These are phyloP conservation scores for Wallacemonas sp. DNA, from an alignment of 208 protist species.

Conservation along the genomic window DNA sequence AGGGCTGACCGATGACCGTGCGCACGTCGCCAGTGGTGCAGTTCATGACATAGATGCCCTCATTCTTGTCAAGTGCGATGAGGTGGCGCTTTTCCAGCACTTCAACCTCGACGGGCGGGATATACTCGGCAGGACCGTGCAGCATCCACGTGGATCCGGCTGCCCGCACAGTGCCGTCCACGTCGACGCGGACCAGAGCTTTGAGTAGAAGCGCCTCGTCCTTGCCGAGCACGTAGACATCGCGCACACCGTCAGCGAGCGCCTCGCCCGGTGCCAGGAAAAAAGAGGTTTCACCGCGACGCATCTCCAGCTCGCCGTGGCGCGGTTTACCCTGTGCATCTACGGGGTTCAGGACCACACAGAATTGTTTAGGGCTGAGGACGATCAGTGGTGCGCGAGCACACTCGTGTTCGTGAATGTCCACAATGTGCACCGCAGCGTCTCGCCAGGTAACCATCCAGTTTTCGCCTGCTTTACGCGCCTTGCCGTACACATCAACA, in stretches of 20 bases:
- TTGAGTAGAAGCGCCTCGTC: slow-evolving; percentile 95
- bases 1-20: slow-evolving; percentile 85
- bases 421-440: slow-evolving; percentile 80
- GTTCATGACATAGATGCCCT: slow-evolving; percentile 97
- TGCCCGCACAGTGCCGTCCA: slow-evolving; percentile 44
- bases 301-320: slow-evolving; percentile 85
- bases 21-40: slow-evolving; percentile 86
- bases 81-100: slow-evolving; percentile 86
- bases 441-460: slow-evolving; percentile 89
- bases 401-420: slow-evolving; percentile 85
- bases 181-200: slow-evolving; percentile 73
- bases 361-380: slow-evolving; percentile 90
- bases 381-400: slow-evolving; percentile 68
- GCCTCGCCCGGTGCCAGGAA: slow-evolving; percentile 95
- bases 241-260: slow-evolving; percentile 80
- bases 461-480: slow-evolving; percentile 68
- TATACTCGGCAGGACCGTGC: slow-evolving; percentile 90
- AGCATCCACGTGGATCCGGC: slow-evolving; percentile 95
- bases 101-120: slow-evolving; percentile 87
- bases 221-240: slow-evolving; percentile 84
- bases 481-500: slow-evolving; percentile 79
- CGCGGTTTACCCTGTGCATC: slow-evolving; percentile 54
- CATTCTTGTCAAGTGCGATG: slow-evolving; percentile 96
- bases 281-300: slow-evolving; percentile 89
- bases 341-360: slow-evolving; percentile 91